Conservation (phyloP, 306 rosid genomes). For the Spatholobus suberectus region DNA sequence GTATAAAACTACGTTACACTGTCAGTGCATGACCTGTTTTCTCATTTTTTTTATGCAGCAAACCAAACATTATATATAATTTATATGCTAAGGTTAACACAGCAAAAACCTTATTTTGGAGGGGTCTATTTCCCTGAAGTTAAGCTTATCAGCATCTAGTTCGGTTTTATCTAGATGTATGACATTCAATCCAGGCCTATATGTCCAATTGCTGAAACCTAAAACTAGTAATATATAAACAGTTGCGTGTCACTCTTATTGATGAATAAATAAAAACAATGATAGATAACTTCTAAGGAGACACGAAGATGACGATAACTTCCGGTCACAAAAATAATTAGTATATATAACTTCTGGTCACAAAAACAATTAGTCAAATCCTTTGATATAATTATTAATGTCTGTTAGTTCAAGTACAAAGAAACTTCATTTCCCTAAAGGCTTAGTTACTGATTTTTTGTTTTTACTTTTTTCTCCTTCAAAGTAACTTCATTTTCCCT, state of each 20-base stretch:
- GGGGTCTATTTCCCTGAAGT: conserved; percentile 20
- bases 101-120: conserved; percentile 34
- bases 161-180: neutral
- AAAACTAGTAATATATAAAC: neutral
- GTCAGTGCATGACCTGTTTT: too few species aligned
- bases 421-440: neutral
- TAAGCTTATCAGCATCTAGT: neutral
- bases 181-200: neutral
- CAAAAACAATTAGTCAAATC: neutral
- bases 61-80: neutral
- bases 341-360: neutral
- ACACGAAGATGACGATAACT: conserved; percentile 1
- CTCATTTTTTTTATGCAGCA: neutral
- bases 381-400: neutral
- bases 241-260: conserved; percentile 5
- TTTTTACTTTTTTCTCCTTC: too few species aligned
- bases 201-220: conserved; percentile 9
- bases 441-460: too few species aligned
- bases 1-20: too few species aligned
- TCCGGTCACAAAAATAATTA: neutral
- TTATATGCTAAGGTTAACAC: conserved; percentile 9
- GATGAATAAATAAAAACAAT: neutral
- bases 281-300: conserved; percentile 3
- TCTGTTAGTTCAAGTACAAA: neutral
- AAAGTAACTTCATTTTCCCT: too few species aligned